Evolutionary conservation across 2,329 filamentous ascomycete species (phyloP), one percentile per base, ranked within the genome.

Genomic region (Colletotrichum echinochloae): DNA sequence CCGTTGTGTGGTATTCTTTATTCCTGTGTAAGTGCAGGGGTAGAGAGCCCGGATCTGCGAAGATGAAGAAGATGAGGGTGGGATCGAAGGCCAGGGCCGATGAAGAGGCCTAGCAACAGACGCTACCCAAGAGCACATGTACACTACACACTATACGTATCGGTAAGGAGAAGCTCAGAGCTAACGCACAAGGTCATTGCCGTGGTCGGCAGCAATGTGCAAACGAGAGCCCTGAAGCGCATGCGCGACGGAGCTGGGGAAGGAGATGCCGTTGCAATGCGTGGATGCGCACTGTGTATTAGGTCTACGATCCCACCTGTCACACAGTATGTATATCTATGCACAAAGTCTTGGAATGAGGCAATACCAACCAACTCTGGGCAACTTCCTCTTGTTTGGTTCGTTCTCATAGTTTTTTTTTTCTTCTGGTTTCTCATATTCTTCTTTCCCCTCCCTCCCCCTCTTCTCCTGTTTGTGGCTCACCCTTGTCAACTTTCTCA

Each of bases 201-300:
- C 28, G 61, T 39, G 61, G 35, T 55, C 39, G 28, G 51, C 51
- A 46, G 20, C 28, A 37, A 35, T 56, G 48, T 49, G 39, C 48
- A 46, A 52, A 51, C 41, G 63, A 28, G 63, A 28, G n/a, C 39
- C 63, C 56, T 48, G 56, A 39, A 44, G 26, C 52, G 52, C 55
- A 68, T 52, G 65, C 52, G 44, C 54, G 54, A 65, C 55, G 62
- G 54, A 60, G 39, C 48, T 60, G 5, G 39, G 12, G 30, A 46
- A 46, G 44, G n/a, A 46, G 20, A 16, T n/a, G 16, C 28, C 39
- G 41, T 44, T 16, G 6, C 12, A 12, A 5, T 16, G 7, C 20
- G 12, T 12, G 16, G 6, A 8, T 23, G 14, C 20, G 57, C 14
- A 60, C 57, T 48, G 57, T 48, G 8, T 3, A 3, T 3, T 6